phyloP scores from a whole-genome alignment of 768 basidiomycete species.

The Auricularia heimuer region DNA sequence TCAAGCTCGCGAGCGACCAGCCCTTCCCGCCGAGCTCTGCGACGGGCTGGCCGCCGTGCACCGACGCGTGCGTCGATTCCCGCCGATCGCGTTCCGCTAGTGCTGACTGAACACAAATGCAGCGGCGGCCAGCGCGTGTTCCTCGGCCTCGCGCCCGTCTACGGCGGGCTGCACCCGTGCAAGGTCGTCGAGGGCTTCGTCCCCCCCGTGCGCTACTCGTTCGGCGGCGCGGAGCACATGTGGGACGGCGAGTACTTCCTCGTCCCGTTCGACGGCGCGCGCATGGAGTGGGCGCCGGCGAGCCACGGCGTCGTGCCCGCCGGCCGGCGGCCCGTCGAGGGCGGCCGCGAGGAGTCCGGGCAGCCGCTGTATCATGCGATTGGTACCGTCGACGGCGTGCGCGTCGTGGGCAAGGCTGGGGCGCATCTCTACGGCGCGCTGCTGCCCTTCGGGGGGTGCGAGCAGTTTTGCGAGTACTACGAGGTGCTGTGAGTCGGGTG shows the following conservation, averaged over 20 bases:
- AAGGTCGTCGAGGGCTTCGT: background rate
- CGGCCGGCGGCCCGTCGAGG: constrained; percentile 54
- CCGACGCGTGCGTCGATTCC: background rate
- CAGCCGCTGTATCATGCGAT: constrained; percentile 59
- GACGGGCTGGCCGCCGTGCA: background rate
- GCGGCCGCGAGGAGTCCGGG: constrained; percentile 65
- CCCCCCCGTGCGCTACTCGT: constrained; percentile 23
- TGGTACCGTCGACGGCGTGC: constrained; percentile 38
- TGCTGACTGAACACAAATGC: background rate
- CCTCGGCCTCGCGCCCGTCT: background rate
- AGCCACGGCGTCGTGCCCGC: constrained; percentile 48
- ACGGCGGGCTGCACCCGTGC: background rate
- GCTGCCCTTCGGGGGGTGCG: constrained; percentile 27
- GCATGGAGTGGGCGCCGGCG: constrained; percentile 69
- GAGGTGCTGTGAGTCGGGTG: constrained; percentile 30
- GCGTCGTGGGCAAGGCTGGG: constrained; percentile 64
- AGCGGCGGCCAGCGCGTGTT: background rate
- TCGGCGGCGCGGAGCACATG: constrained; percentile 47
- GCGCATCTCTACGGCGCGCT: constrained; percentile 49
- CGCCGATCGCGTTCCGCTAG: background rate
- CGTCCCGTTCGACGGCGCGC: constrained; percentile 52
- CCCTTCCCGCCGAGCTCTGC: background rate
- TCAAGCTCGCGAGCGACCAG: background rate
- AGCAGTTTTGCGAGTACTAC: constrained; percentile 33
- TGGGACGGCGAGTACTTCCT: constrained; percentile 66